Percentiles rank a stretch among this genome's conserved stretches.
phyloP scores from a whole-genome alignment of 2,329 filamentous ascomycete genomes.

The Hypoxylon sp. region DNA sequence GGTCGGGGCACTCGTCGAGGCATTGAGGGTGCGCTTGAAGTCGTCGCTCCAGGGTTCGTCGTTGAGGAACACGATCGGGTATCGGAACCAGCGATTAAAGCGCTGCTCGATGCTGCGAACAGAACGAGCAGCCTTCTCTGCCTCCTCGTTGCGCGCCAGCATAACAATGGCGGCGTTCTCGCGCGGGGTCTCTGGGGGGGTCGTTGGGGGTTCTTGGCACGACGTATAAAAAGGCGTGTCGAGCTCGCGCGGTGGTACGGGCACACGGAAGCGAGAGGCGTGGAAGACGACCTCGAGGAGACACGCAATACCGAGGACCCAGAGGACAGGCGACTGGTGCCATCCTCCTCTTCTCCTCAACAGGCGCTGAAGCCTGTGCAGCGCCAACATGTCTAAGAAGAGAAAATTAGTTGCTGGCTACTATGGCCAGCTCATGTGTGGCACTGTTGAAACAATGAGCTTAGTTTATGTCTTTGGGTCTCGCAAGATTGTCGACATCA shows the following conservation, averaged over 20 bases:
- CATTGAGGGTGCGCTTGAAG: slow-evolving; percentile 54
- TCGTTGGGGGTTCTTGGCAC: slow-evolving; percentile 48
- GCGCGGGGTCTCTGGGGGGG: slow-evolving; percentile 49
- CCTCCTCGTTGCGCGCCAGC: slow-evolving; percentile 63
- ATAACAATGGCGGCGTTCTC: slow-evolving; percentile 64
- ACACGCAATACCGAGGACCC: slow-evolving; percentile 46
- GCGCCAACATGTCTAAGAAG: slow-evolving; percentile 40
- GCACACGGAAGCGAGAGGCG: slow-evolving; percentile 46
- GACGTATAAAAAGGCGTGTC: slow-evolving; percentile 50
- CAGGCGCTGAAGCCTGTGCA: slow-evolving; percentile 44
- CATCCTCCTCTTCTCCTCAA: slow-evolving; percentile 48
- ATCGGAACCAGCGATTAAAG: slow-evolving; percentile 64
- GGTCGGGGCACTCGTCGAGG: slow-evolving; percentile 55
- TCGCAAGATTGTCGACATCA: slow-evolving; percentile 16
- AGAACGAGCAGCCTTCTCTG: slow-evolving; percentile 57
- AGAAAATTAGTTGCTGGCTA: neutral
- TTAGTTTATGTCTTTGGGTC: neutral
- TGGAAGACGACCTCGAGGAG: slow-evolving; percentile 48
- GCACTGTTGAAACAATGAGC: slow-evolving; percentile 8
- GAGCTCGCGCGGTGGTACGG: slow-evolving; percentile 48
- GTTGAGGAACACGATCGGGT: slow-evolving; percentile 64
- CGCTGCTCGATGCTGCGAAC: slow-evolving; percentile 61
- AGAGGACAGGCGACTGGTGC: slow-evolving; percentile 50
- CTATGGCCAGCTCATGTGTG: slow-evolving; percentile 31
- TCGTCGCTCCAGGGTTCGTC: slow-evolving; percentile 59